These are phyloP conservation scores for Tulasnella sp. DNA, from an alignment of 768 basidiomycete species.

Conservation along the genomic window DNA sequence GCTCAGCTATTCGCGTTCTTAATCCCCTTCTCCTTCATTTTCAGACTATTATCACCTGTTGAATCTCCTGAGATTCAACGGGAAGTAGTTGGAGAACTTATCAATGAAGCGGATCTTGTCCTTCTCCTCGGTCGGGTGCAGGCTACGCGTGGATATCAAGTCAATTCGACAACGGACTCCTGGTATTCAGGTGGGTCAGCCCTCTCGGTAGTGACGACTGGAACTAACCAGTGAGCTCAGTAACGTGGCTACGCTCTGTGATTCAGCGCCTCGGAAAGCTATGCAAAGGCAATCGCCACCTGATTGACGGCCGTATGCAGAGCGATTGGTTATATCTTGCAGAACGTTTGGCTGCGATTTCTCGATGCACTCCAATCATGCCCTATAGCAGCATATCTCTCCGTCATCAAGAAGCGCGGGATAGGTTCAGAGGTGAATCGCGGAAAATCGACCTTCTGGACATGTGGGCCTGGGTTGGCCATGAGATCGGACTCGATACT, in stretches of 20 bases:
- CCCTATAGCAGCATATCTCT: not conserved
- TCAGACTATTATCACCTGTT: not conserved
- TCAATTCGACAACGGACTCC: no score
- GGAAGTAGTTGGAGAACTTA: not conserved
- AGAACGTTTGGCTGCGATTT: not conserved
- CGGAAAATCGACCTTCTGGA: not conserved
- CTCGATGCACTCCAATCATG: not conserved
- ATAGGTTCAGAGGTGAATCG: not conserved
- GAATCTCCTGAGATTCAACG: not conserved
- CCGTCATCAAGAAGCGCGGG: not conserved
- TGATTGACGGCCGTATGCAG: not conserved
- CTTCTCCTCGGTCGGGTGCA: not conserved
- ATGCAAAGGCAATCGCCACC: not conserved
- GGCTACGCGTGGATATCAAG: no score
- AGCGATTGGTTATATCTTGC: not conserved
- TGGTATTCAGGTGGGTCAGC: no score
- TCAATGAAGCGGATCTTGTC: not conserved
- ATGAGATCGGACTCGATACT: not conserved
- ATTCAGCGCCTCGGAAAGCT: no score
- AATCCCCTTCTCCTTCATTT: not conserved
- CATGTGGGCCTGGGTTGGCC: not conserved
- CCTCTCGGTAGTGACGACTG: no score
- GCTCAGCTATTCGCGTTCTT: not conserved
- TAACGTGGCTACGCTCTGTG: no score
- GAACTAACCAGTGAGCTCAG: no score